Evolutionary conservation across 73 alveolate species (phyloP), one percentile per base, ranked within the genome.

Genomic region (Paramecium pentaurelia): DNA sequence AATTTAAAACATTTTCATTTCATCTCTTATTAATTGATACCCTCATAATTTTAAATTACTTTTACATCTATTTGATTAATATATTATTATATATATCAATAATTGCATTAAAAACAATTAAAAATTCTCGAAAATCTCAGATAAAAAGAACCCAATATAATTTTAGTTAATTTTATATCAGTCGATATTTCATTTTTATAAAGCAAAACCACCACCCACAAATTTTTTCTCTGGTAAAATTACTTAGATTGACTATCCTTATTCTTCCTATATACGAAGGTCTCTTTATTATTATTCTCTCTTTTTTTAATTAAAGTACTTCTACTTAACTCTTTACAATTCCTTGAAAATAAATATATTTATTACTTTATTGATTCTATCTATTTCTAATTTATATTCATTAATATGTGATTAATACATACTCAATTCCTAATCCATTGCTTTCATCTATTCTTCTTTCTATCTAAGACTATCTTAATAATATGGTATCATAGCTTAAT

Each of bases 301-400:
- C 86, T 96, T 95, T 97, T 96, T 96, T 70, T 94, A 91, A 89
- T 95, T 97, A 92, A 92, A 97, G 94, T 96, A 97, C 71, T 94
- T 93, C 86, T 97, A 85, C 95, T 97, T 97, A 90, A 95, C 95
- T 71, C 95, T 97, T 88, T 97, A 96, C 28, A 97, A 95, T 93
- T 97, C 99, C 91, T 80, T 49, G 27, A 44, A 44, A 44, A 32
- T n/a, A 1, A 4, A 36, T 45, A 27, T 37, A 75, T 3, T 14
- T 20, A 18, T 45, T 80, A 80, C 91, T 86, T 96, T 95, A 28
- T 95, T 97, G 51, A 97, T 95, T 86, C 99, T 92, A 93, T 97
- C 97, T 58, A 97, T 97, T 93, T 97, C 99, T 60, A 95, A 90
- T 91, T 96, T 97, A 94, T 97, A 97, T 95, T 97, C 99, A 88